A percentile compares a stretch with the other conserved stretches of the same genome.
Conservation (phyloP, 108 stramenopile species). For the Cyclotella choctawhatcheeana region DNA sequence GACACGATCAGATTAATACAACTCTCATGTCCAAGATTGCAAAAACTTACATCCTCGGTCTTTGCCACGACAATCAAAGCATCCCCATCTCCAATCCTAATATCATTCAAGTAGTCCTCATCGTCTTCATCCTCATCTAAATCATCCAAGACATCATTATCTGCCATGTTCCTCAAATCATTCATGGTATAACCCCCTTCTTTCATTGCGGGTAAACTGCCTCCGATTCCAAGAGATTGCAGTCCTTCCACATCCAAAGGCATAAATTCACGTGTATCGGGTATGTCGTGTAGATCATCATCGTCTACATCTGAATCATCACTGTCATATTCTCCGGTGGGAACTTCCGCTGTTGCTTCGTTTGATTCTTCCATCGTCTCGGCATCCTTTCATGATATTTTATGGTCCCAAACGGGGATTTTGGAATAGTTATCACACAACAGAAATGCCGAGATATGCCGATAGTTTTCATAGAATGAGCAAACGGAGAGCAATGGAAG, state of each 20-base stretch:
- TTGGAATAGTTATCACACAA: slow-evolving; percentile 38
- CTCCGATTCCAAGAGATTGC: slow-evolving; percentile 75
- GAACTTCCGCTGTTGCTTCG: slow-evolving; percentile 22
- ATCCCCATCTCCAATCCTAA: slow-evolving; percentile 70
- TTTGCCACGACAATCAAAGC: slow-evolving; percentile 86
- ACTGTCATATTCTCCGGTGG: slow-evolving; percentile 40
- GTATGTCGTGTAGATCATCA: slow-evolving; percentile 82
- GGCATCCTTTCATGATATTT: slow-evolving; percentile 61
- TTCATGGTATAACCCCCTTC: slow-evolving; percentile 40
- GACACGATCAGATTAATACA: too few species aligned
- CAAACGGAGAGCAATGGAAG: neutral
- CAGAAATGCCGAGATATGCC: slow-evolving; percentile 54
- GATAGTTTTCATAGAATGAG: slow-evolving; percentile 1
- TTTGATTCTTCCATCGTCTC: slow-evolving; percentile 47
- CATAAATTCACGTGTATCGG: slow-evolving; percentile 87
- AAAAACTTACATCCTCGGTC: slow-evolving; percentile 76
- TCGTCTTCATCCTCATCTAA: slow-evolving; percentile 81
- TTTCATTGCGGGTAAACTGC: too few species aligned
- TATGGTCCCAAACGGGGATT: slow-evolving; percentile 1
- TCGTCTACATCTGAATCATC: slow-evolving; percentile 52
- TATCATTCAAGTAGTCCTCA: slow-evolving; percentile 72
- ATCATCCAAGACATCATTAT: slow-evolving; percentile 46
- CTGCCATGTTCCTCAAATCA: slow-evolving; percentile 54
- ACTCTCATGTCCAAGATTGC: neutral
- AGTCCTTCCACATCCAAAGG: slow-evolving; percentile 84